A percentile compares a stretch with the other conserved stretches of the same genome.
These are phyloP conservation scores for Pestalotiopsis fici DNA, from an alignment of 2,329 filamentous ascomycete species.

Conservation along the genomic window DNA sequence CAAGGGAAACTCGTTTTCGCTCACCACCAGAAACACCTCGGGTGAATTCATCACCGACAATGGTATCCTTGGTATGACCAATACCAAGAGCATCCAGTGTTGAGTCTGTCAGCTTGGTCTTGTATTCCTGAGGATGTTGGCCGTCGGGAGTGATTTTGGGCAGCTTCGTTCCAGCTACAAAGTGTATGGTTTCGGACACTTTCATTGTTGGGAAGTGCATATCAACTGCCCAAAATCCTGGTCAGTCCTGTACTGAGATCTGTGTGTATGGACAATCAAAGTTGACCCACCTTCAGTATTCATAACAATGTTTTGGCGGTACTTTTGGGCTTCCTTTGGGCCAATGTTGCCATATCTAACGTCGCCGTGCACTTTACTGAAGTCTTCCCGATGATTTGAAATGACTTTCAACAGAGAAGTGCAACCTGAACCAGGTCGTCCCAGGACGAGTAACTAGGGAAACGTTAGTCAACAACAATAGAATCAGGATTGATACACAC, in stretches of 20 bases:
- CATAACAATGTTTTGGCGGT: conserved; percentile 30
- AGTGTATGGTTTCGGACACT: conserved; percentile 66
- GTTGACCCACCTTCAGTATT: conserved; percentile 28
- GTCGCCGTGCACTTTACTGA: conserved; percentile 26
- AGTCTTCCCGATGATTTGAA: conserved; percentile 28
- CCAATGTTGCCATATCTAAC: conserved; percentile 26
- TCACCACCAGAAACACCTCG: conserved; percentile 64
- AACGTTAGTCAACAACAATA: not conserved
- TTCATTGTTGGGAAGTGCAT: conserved; percentile 70
- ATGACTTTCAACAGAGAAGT: conserved; percentile 30
- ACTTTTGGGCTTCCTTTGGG: conserved; percentile 21
- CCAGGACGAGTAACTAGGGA: conserved; percentile 30
- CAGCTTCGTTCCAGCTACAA: conserved; percentile 66
- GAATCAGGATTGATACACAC: conserved; percentile 22
- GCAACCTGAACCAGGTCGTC: conserved; percentile 32
- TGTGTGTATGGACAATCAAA: no score
- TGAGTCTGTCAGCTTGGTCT: conserved; percentile 28
- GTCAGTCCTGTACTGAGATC: no score
- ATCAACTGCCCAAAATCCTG: no score
- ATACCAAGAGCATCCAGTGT: conserved; percentile 64
- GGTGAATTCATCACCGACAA: conserved; percentile 70
- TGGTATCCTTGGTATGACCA: conserved; percentile 67
- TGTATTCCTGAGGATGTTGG: conserved; percentile 26
- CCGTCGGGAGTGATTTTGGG: conserved; percentile 55
- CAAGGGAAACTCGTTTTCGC: conserved; percentile 75